Conservation (phyloP, 2,329 filamentous ascomycete species). For the Botryotinia globosa region DNA sequence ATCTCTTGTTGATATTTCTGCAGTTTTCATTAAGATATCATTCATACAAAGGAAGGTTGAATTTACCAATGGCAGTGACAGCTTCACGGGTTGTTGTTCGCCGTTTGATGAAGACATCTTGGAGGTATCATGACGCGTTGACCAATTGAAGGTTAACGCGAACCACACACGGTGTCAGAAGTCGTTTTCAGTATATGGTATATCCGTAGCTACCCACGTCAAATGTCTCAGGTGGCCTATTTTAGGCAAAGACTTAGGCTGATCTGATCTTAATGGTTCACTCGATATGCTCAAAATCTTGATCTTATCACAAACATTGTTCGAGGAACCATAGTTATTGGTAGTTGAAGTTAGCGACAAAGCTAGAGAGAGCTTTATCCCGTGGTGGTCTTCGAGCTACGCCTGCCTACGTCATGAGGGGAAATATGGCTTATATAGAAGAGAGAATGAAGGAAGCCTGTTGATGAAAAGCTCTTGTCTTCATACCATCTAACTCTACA, state of each 20-base stretch:
- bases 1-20: slow-evolving; percentile 91
- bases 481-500: neutral
- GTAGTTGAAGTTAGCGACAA: neutral
- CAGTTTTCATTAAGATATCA: slow-evolving; percentile 23
- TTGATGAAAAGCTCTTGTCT: neutral
- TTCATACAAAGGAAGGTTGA: neutral
- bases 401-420: slow-evolving; percentile 20
- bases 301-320: neutral
- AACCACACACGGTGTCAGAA: slow-evolving; percentile 16
- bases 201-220: neutral
- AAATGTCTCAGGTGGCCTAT: neutral
- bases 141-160: slow-evolving; percentile 9
- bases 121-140: slow-evolving; percentile 28
- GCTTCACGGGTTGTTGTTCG: slow-evolving; percentile 69
- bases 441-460: slow-evolving; percentile 2
- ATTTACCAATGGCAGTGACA: slow-evolving; percentile 69
- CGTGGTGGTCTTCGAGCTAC: neutral
- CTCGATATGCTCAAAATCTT: neutral
- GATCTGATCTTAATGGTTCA: neutral
- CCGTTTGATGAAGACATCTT: slow-evolving; percentile 40
- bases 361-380: neutral
- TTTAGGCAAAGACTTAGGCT: neutral
- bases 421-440: slow-evolving; percentile 16
- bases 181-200: neutral
- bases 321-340: neutral